A percentile compares a stretch with the other conserved stretches of the same genome.
Conservation (phyloP, 2,329 filamentous ascomycete species). For the Fusarium austroafricanum region DNA sequence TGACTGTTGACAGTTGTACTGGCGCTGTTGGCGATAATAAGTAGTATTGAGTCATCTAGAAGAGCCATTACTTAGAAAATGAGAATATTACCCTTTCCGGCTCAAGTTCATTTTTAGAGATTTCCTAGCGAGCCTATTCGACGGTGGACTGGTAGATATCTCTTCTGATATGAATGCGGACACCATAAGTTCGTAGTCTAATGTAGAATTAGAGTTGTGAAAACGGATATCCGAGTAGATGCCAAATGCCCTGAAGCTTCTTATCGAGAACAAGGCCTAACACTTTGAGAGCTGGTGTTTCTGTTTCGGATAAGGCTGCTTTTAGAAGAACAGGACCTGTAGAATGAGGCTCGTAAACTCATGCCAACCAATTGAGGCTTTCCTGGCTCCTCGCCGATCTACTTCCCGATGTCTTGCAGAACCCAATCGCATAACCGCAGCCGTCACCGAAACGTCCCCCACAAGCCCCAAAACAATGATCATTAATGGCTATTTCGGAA, state of each 20-base stretch:
- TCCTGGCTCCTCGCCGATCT: too few species aligned
- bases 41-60: neutral
- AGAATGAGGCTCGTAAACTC: too few species aligned
- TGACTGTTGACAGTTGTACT: too few species aligned
- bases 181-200: too few species aligned
- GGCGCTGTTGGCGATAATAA: neutral
- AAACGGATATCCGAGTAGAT: neutral
- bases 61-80: neutral
- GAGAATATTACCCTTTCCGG: neutral
- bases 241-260: neutral
- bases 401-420: neutral
- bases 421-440: neutral
- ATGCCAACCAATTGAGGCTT: neutral
- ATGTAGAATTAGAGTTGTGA: too few species aligned
- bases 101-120: too few species aligned
- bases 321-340: too few species aligned
- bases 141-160: too few species aligned
- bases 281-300: neutral
- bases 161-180: too few species aligned
- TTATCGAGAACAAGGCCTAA: neutral
- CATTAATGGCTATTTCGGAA: too few species aligned
- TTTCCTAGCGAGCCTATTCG: too few species aligned
- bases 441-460: neutral
- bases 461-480: too few species aligned
- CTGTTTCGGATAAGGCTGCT: neutral